These are phyloP conservation scores for Vaccinium darrowii DNA, from an alignment of 148 eudicot species.

Conservation along the genomic window DNA sequence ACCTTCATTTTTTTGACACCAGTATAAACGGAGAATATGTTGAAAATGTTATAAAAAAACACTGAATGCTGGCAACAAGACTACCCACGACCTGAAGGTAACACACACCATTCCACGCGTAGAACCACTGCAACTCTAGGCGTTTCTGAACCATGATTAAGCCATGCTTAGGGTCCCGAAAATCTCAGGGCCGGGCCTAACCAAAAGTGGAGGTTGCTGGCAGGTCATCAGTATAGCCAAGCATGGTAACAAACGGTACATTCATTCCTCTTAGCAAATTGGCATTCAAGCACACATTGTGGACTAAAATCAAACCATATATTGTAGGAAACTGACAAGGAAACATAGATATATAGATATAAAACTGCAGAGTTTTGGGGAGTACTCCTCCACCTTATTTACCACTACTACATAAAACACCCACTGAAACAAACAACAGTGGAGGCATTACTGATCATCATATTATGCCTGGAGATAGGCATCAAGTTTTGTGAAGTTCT, in stretches of 20 bases:
- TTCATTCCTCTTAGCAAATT: neutral
- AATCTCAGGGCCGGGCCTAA: no score
- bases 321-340: neutral
- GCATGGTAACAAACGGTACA: neutral
- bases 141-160: no score
- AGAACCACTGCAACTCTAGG: no score
- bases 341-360: neutral
- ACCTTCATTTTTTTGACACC: no score
- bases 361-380: slow-evolving; percentile 1
- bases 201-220: no score
- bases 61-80: no score
- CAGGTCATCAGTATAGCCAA: no score
- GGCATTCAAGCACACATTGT: neutral
- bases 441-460: neutral
- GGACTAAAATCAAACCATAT: neutral
- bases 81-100: no score
- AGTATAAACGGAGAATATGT: no score
- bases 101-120: no score
- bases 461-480: slow-evolving; percentile 41
- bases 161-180: no score
- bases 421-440: neutral
- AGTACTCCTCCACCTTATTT: slow-evolving; percentile 13
- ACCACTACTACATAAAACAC: neutral
- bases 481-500: slow-evolving; percentile 64
- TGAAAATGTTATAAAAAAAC: no score